Evolutionary conservation across 2,329 filamentous ascomycete species (phyloP).

Genomic region (Akanthomyces lecanii): DNA sequence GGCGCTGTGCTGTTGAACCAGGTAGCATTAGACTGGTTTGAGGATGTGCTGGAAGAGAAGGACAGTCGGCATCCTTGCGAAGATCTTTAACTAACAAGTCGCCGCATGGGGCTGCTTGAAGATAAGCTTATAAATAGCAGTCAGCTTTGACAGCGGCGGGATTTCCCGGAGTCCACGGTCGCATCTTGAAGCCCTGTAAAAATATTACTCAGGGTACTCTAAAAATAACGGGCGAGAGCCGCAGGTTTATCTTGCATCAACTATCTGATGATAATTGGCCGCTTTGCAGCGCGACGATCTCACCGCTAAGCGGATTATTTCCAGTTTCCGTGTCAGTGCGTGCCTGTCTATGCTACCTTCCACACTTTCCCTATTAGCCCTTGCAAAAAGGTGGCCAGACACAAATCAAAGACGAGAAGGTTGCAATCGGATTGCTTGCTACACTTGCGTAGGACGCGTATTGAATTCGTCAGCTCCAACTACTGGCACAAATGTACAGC

Average conservation of each 20-base stretch:
- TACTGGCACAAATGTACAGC: not conserved
- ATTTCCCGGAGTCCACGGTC: not conserved
- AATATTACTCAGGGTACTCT: not conserved
- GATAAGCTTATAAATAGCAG: constrained; percentile 7
- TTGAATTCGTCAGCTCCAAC: not conserved
- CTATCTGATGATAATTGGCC: not conserved
- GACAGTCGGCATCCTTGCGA: not conserved
- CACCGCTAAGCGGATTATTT: no score
- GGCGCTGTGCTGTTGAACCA: not conserved
- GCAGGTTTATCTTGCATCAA: no score
- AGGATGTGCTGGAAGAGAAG: not conserved
- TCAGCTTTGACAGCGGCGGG: not conserved
- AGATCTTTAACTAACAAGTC: not conserved
- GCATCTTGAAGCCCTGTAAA: not conserved
- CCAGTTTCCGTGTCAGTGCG: not conserved
- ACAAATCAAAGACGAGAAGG: no score
- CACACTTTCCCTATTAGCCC: not conserved
- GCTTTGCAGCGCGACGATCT: not conserved
- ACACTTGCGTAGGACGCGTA: not conserved
- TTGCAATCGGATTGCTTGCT: not conserved
- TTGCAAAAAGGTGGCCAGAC: not conserved
- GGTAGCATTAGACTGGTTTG: constrained; percentile 8
- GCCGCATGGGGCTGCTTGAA: not conserved
- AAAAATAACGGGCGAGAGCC: not conserved
- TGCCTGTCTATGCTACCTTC: no score